Conservation (phyloP, 805 yeast species). For the Hanseniaspora meyeri region DNA sequence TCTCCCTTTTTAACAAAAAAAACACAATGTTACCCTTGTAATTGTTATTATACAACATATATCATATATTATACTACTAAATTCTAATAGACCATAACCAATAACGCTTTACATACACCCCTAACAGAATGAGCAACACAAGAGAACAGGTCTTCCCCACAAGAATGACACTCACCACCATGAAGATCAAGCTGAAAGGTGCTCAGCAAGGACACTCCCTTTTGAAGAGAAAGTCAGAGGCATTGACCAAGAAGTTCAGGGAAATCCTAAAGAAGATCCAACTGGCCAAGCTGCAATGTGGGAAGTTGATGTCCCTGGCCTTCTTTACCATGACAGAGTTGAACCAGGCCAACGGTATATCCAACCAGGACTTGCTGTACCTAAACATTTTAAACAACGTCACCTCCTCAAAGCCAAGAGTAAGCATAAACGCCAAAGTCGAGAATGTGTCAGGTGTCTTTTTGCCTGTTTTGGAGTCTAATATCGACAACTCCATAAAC, state of each 20-base stretch:
- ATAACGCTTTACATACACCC: too few relatives aligned
- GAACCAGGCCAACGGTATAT: constrained; percentile 78
- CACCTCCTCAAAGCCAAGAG: constrained; percentile 57
- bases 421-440: constrained; percentile 80
- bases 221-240: constrained; percentile 91
- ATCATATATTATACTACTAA: too few relatives aligned
- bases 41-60: too few relatives aligned
- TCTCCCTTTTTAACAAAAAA: too few relatives aligned
- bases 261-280: constrained; percentile 90
- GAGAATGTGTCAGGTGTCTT: constrained; percentile 95
- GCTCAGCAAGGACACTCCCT: constrained; percentile 94
- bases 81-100: too few relatives aligned
- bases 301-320: constrained; percentile 95
- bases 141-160: constrained; percentile 97
- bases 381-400: constrained; percentile 94
- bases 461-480: constrained; percentile 83
- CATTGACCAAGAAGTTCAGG: constrained; percentile 88
- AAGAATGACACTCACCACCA: constrained; percentile 88
- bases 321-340: constrained; percentile 96
- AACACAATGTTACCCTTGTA: too few relatives aligned
- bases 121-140: constrained; percentile 21
- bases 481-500: constrained; percentile 69
- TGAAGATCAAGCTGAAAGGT: constrained; percentile 93
- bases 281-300: constrained; percentile 94
- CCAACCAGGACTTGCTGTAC: constrained; percentile 56